These are phyloP conservation scores for Mentha longifolia DNA, from an alignment of 257 asterid species.

Conservation along the genomic window DNA sequence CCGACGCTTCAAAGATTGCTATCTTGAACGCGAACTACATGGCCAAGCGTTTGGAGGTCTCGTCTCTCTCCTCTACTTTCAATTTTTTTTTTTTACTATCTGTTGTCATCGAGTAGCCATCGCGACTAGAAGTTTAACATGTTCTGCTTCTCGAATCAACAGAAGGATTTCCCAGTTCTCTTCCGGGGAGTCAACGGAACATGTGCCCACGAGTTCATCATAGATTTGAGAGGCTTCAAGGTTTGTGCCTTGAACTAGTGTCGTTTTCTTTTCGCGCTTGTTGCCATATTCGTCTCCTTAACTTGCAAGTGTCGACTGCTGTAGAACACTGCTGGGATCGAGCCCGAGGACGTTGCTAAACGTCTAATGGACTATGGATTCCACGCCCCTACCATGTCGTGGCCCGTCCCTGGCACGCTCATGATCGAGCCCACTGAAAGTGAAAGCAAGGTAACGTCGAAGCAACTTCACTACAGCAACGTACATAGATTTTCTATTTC, in stretches of 20 bases:
- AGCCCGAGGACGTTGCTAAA: constrained; percentile 97
- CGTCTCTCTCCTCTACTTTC: constrained; percentile 18
- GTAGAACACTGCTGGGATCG: constrained; percentile 92
- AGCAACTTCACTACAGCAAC: not conserved
- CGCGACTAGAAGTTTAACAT: constrained; percentile 5
- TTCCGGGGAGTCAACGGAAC: constrained; percentile 98
- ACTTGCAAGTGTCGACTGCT: constrained; percentile 15
- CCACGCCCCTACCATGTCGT: constrained; percentile 98
- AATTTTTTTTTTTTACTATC: too few relatives aligned
- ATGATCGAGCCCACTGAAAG: constrained; percentile 99
- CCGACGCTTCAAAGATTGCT: constrained; percentile 95
- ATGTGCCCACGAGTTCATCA: constrained; percentile 89
- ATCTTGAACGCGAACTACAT: constrained; percentile 91
- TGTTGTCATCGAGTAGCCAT: not conserved
- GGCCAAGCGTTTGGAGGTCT: constrained; percentile 97
- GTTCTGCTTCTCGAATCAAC: constrained; percentile 41
- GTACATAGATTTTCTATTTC: not conserved
- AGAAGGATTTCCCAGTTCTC: constrained; percentile 88
- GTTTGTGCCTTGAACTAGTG: constrained; percentile 37
- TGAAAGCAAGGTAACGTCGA: constrained; percentile 85
- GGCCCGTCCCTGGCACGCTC: constrained; percentile 99
- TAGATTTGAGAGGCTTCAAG: constrained; percentile 93
- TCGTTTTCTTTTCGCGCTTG: constrained; percentile 1
- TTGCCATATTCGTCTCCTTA: constrained; percentile 20
- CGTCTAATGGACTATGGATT: constrained; percentile 99